Conservation (phyloP, 2,329 filamentous ascomycete species). For the Boeremia lycopersici region DNA sequence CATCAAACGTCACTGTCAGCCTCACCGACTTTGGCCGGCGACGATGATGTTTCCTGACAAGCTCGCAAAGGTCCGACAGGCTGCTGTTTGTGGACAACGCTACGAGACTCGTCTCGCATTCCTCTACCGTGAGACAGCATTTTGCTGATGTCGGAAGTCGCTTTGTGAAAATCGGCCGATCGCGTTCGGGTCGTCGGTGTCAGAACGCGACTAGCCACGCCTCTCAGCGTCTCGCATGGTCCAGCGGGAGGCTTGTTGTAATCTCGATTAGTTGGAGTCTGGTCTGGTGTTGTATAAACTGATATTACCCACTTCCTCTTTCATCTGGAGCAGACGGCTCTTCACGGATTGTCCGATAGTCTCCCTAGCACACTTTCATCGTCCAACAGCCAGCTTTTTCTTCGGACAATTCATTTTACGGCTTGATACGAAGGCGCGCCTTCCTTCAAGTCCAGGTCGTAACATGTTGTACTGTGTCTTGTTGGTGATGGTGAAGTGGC, state of each 20-base stretch:
- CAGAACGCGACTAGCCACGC: constrained; percentile 9
- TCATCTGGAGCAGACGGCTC: constrained; percentile 10
- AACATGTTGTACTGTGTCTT: constrained; percentile 1
- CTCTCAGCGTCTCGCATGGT: constrained; percentile 11
- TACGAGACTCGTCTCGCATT: not conserved
- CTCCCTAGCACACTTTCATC: constrained; percentile 8
- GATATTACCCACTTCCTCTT: constrained; percentile 15
- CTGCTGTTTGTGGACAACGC: not conserved
- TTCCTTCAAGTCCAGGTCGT: not conserved
- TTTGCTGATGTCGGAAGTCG: not conserved
- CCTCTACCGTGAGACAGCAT: not conserved
- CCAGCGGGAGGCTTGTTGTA: constrained; percentile 17
- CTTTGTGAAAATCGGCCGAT: constrained; percentile 10
- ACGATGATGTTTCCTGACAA: constrained; percentile 3
- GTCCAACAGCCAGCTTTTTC: not conserved
- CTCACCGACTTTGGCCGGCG: constrained; percentile 14
- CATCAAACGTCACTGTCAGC: constrained; percentile 16
- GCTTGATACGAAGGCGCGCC: not conserved
- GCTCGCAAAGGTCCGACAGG: not conserved
- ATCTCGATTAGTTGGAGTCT: constrained; percentile 13
- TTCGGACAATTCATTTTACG: not conserved
- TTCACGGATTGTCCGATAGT: constrained; percentile 4
- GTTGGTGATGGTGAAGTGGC: constrained; percentile 11
- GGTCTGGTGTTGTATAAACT: constrained; percentile 10
- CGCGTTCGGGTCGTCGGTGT: constrained; percentile 14